Evolutionary conservation across 1,284 basidiomycete genomes (phyloP).

Genomic region (Sporisorium graminicola): DNA sequence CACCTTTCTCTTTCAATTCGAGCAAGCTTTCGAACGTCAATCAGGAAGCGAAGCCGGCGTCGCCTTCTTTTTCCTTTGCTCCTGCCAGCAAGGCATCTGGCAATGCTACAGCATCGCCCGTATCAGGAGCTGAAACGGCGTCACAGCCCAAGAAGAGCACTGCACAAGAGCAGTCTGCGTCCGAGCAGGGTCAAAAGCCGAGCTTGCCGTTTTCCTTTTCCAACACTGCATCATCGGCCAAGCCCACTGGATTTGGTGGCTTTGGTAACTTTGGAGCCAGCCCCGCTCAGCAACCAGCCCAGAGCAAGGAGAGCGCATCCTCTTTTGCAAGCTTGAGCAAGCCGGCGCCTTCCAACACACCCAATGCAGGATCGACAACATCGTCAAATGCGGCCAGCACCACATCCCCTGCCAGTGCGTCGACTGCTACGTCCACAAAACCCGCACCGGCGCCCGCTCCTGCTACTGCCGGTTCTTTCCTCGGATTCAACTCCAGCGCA

Average conservation of each 20-base stretch:
- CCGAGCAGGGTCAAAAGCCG: slow-evolving; percentile 6
- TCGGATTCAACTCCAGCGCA: slow-evolving; percentile 49
- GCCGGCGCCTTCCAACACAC: neutral
- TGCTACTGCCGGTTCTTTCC: slow-evolving; percentile 22
- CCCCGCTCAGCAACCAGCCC: slow-evolving; percentile 8
- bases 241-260: slow-evolving; percentile 13
- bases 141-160: neutral
- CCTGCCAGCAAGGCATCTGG: slow-evolving; percentile 7
- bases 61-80: slow-evolving; percentile 30
- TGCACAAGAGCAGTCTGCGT: slow-evolving; percentile 7
- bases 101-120: neutral
- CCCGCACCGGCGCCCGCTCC: slow-evolving; percentile 1
- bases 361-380: neutral
- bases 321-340: slow-evolving; percentile 36
- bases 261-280: slow-evolving; percentile 22
- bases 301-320: slow-evolving; percentile 24
- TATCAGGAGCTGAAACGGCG: slow-evolving; percentile 4
- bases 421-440: slow-evolving; percentile 21
- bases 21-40: slow-evolving; percentile 10
- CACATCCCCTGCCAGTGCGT: neutral
- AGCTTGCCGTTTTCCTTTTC: slow-evolving; percentile 23
- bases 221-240: slow-evolving; percentile 14
- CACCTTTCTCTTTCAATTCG: slow-evolving; percentile 15
- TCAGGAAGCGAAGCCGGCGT: slow-evolving; percentile 15
- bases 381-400: neutral